These are phyloP conservation scores for Polyporus arcularius DNA, from an alignment of 768 basidiomycete species.

Conservation along the genomic window DNA sequence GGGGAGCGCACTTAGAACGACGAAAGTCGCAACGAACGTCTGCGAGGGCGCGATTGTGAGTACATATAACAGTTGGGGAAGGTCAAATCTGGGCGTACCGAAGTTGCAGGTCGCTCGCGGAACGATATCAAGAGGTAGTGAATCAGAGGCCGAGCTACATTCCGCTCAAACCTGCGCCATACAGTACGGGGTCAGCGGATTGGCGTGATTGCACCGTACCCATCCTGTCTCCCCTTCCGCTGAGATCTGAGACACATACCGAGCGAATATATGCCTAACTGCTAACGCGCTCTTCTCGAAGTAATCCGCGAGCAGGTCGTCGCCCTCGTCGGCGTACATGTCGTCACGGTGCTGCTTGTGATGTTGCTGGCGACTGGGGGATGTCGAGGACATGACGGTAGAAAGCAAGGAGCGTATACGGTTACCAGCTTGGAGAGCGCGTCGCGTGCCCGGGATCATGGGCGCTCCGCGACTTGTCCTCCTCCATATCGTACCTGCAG, in stretches of 20 bases:
- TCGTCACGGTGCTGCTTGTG: neutral
- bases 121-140: slow-evolving; percentile 11
- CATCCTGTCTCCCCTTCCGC: neutral
- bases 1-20: slow-evolving; percentile 22
- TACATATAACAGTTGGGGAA: neutral
- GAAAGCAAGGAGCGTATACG: neutral
- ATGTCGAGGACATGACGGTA: neutral
- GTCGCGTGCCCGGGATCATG: too few species aligned
- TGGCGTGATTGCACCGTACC: neutral
- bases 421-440: too few species aligned
- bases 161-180: slow-evolving; percentile 16
- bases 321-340: neutral
- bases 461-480: too few species aligned
- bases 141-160: slow-evolving; percentile 13
- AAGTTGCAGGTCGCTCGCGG: slow-evolving; percentile 16
- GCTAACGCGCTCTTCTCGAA: slow-evolving; percentile 22
- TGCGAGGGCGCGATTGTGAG: neutral
- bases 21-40: slow-evolving; percentile 21
- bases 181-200: neutral
- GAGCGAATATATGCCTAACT: slow-evolving; percentile 13
- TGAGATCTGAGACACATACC: slow-evolving; percentile 9
- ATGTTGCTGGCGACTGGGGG: neutral
- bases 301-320: slow-evolving; percentile 19
- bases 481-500: too few species aligned
- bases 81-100: slow-evolving; percentile 9